phyloP scores from a whole-genome alignment of 1,284 basidiomycete species.

The Trichosporon sp. region DNA sequence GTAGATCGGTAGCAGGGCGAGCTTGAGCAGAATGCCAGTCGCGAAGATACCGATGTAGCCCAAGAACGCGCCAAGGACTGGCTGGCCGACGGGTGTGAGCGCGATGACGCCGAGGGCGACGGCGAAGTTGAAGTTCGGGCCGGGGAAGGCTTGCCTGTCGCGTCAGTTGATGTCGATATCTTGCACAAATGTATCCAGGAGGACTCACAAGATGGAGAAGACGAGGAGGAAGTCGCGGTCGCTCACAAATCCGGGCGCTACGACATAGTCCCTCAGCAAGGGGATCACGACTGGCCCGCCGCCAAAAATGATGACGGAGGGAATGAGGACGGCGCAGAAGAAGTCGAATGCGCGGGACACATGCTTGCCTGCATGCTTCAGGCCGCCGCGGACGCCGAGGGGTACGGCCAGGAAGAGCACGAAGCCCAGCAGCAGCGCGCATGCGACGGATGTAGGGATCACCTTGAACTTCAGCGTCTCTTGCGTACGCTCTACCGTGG shows the following conservation, averaged over 20 bases:
- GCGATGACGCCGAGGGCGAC: constrained; percentile 63
- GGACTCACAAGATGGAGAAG: constrained; percentile 60
- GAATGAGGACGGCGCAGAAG: constrained; percentile 37
- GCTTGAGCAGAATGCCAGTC: constrained; percentile 62
- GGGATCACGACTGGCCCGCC: constrained; percentile 67
- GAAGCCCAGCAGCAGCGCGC: constrained; percentile 48
- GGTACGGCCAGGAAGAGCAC: constrained; percentile 50
- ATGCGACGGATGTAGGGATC: constrained; percentile 35
- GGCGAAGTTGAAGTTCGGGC: constrained; percentile 66
- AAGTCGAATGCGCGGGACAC: constrained; percentile 53
- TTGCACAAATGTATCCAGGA: background rate
- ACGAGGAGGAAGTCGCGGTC: constrained; percentile 64
- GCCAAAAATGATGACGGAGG: constrained; percentile 61
- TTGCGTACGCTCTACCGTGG: background rate
- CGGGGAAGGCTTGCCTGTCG: constrained; percentile 60
- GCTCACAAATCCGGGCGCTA: constrained; percentile 58
- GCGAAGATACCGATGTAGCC: constrained; percentile 62
- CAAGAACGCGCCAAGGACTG: constrained; percentile 59
- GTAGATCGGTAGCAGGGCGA: constrained; percentile 63
- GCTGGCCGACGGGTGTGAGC: constrained; percentile 37
- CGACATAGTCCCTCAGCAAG: constrained; percentile 63
- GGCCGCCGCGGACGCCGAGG: constrained; percentile 42
- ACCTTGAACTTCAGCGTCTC: constrained; percentile 36
- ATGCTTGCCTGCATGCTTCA: constrained; percentile 46
- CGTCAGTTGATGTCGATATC: background rate